Evolutionary conservation across 1,139 yeast genomes (phyloP), one percentile per base, ranked within the genome.

Genomic region (Geotrichum histeridarum): DNA sequence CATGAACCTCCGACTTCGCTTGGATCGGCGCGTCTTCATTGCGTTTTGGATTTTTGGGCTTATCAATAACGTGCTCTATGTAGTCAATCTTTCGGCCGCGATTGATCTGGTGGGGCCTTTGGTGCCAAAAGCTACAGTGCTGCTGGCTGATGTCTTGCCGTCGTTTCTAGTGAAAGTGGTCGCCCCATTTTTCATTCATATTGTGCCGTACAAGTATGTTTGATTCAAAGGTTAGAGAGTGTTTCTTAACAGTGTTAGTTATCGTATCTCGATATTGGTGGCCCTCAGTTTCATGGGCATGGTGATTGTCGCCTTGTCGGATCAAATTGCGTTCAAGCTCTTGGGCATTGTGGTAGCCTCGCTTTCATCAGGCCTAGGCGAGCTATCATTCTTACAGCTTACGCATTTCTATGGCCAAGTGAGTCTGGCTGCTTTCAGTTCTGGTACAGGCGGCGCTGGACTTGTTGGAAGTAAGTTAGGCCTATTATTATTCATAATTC

Each of bases 381-480:
- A 93, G 66, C 75, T 87, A 15, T 86, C 96, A 0, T 93, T 91
- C 61, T 71, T 93, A 50, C 95, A 87, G 67, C 73, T 93, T 67
- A 87, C 96, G 0, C 95, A 89, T 67, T 71, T 64, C 54, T 72
- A 72, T 59, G 75, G 75, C 17, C 77, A 77, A 36, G 67, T 70
- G 17, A 77, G 96, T 2, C 74, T 93, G 48, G 83, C 86, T 49
- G 97, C 95, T 0, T 93, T 94, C 80, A 86, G 95, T 38, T 80
- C 90, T 12, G 99, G 99, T 0, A 93, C 98, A 0, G 98, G 98
- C 0, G 95, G 89, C 11, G 98, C 99, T 0, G 98, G 98, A 0
- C 69, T 91, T 2, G 78, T 81, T 18, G 99, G 98, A 0, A 83
- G 95, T 47, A 36, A 22, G 50, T 18, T 15, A 2, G 18, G 31